Evolutionary conservation across 192 early-diverging fungal genomes (phyloP), one percentile per base, ranked within the genome.

Genomic region (Entomortierella beljakovae): DNA sequence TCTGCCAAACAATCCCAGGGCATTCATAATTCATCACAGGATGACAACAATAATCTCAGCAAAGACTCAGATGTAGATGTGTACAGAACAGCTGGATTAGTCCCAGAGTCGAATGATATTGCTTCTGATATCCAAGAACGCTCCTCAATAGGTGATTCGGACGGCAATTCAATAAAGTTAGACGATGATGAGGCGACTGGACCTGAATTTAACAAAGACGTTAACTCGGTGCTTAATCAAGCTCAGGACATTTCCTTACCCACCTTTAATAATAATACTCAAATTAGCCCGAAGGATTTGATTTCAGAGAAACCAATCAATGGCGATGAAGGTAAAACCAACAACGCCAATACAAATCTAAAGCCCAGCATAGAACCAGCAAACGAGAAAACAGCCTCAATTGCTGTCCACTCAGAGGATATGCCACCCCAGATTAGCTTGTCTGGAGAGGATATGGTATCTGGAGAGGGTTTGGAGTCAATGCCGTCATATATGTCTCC

Each of bases 401-500:
- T 20, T 20, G 43, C 15, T 16, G 43, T 38, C 13, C 37, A 46
- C 5, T 15, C 43, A 11, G 20, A 46, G n/a, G n/a, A n/a, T n/a
- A n/a, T n/a, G n/a, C n/a, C n/a, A n/a, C n/a, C n/a, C n/a, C n/a
- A n/a, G n/a, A n/a, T n/a, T n/a, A n/a, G n/a, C n/a, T n/a, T n/a
- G n/a, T n/a, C n/a, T n/a, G n/a, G n/a, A 6, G 28, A 26, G 18
- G 20, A 16, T 31, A 10, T 26, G 9, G 28, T 8, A 11, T 11
- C 43, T 18, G 43, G 51, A 23, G 46, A 28, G 25, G 2, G 11
- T 3, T 50, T 31, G 35, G 75, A 69, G 10, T 33, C 68, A 28
- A 38, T 49, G 11, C 61, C 75, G 3, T 79, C 75, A 0, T 79
- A 79, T 32, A 79, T 68, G 13, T 79, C 75, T 8, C 75, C 75